Evolutionary conservation across 352 stramenopile species (phyloP).

Genomic region (Blastocystis sp.): DNA sequence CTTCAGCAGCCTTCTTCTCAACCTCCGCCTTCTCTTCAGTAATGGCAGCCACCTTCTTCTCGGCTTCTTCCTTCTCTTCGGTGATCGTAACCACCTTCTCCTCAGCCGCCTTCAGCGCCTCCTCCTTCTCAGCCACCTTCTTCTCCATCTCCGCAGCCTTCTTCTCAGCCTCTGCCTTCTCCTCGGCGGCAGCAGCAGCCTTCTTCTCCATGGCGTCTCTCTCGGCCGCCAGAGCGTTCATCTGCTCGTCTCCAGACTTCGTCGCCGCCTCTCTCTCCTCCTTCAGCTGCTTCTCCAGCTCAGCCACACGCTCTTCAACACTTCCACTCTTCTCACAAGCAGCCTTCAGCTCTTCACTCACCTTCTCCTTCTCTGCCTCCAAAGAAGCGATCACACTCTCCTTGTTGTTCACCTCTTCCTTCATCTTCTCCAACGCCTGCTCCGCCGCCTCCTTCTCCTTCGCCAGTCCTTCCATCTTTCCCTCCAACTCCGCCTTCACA

Average conservation of each 20-base stretch:
- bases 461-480: background rate
- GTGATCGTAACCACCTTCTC: background rate
- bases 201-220: slow-evolving; percentile 15
- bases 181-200: slow-evolving; percentile 6
- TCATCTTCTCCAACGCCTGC: background rate
- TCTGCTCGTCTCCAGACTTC: slow-evolving; percentile 54
- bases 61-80: background rate
- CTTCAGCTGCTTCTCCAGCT: background rate
- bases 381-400: background rate
- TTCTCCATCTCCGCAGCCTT: background rate
- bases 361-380: background rate
- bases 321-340: background rate
- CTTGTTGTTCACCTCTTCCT: background rate
- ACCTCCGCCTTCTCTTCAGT: background rate
- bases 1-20: background rate
- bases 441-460: background rate
- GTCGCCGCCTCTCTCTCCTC: slow-evolving; percentile 8
- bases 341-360: too few species aligned
- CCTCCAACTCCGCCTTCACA: background rate
- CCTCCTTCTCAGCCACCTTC: background rate
- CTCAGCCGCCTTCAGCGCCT: background rate
- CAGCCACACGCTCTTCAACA: background rate
- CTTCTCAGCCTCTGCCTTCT: background rate
- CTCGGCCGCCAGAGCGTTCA: background rate
- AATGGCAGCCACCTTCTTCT: background rate